Base-by-base conservation (phyloP, 352 stramenopile species). In the Peronospora tabacina region DNA sequence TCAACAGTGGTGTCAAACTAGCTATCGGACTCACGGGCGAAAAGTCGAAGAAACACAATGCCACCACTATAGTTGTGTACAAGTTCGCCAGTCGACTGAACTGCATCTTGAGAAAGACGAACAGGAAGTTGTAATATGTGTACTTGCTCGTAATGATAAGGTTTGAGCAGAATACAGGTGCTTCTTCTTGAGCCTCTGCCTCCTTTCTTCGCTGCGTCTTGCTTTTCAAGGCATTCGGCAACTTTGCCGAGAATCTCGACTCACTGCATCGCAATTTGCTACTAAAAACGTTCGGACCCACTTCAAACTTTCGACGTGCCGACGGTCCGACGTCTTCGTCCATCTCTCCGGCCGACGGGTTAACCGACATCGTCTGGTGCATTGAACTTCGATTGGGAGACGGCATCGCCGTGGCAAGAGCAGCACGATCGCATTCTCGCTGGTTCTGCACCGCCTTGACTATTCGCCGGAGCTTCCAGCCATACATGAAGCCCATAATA, bases 81-180 rank as follows among this genome's bases (percentile, higher is more conserved):
- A 94, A 58, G 45, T 95, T 95, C 13, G 85, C 85, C 12, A 95
- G 66, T 39, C 85, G 80, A 50, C 80, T 92, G 61, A 95, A 95
- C 61, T 95, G 85, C 75, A 93, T 90, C 66, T 90, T 89, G 36
- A 95, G 60, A 24, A 93, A 94, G 19, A 94, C 76, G 48, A 90
- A 91, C 52, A 81, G 60, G 47, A 95, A 95, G 67, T 94, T 95
- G 75, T 88, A 94, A 55, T 80, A 78, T 30, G 85, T 95, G 68
- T 95, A 95, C 78, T 94, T 93, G 75, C 81, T 94, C 47, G 83
- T 92, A 29, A 71, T 54, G 26, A 95, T 87, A 35, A 83, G 56
- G 61, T 95, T 95, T 26, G 75, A 74, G 55, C 61, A 74, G 49
- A 91, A 92, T 15, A 63, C 46, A 13, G 64, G 49, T 1, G 63